Conservation (phyloP, 768 basidiomycete genomes). For the Terana coerulea region DNA sequence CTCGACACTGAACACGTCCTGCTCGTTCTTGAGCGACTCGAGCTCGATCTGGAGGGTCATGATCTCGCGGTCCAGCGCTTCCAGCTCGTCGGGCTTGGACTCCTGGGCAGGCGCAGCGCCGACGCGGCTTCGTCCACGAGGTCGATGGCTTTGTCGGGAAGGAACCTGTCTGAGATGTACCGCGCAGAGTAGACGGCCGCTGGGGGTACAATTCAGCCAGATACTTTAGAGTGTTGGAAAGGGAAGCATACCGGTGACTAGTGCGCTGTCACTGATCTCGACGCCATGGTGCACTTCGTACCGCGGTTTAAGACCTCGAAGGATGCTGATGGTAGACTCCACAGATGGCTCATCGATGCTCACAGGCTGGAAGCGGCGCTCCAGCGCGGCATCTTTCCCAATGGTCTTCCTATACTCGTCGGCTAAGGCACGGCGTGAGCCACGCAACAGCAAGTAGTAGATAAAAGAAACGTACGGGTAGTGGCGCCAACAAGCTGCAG, state of each 20-base stretch:
- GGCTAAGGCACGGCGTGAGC: constrained; percentile 34
- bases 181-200: constrained; percentile 79
- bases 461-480: constrained; percentile 53
- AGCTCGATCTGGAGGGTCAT: constrained; percentile 87
- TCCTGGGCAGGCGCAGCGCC: constrained; percentile 85
- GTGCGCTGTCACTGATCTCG: constrained; percentile 81
- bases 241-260: constrained; percentile 58
- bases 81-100: constrained; percentile 81
- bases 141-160: constrained; percentile 92
- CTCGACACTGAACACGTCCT: constrained; percentile 79
- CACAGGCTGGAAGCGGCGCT: constrained; percentile 88
- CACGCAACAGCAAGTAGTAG: neutral
- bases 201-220: neutral
- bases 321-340: constrained; percentile 78
- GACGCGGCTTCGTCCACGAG: constrained; percentile 93
- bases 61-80: constrained; percentile 77
- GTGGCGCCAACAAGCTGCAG: constrained; percentile 89
- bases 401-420: constrained; percentile 92
- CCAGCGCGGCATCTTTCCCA: constrained; percentile 87
- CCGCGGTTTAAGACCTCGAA: constrained; percentile 77
- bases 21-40: constrained; percentile 86
- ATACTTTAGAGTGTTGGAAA: no score
- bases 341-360: constrained; percentile 87
- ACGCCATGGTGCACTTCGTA: constrained; percentile 95
- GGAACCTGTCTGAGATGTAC: constrained; percentile 82